Base-by-base conservation (phyloP, 2,329 filamentous ascomycete genomes). In the Xylaria arbuscula region DNA sequence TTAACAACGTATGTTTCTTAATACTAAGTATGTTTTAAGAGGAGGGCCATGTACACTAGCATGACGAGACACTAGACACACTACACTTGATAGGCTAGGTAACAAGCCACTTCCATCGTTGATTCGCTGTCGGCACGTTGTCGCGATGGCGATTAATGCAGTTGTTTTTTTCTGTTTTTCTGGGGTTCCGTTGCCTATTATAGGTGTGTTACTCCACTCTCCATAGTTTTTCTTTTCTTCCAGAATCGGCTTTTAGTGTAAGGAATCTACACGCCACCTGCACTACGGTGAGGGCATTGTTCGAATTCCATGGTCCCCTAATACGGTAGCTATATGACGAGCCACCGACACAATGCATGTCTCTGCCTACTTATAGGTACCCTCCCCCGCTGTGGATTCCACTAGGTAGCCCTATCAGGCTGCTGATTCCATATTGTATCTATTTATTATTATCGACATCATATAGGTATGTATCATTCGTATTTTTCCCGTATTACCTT, bases 111-210 rank as follows among this genome's bases (percentile, higher is more conserved):
- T 53, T 32, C 28, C 17, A 6, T 42, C 17, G 48, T 32, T 62
- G 53, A 53, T 59, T 57, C 55, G 47, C 32, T 47, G n/a, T 53
- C 19, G 42, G 47, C 58, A 47, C 47, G 58, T 17, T 66, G 58
- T 57, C 40, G 36, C 53, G 64, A 55, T 60, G 24, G 17, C 50
- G 63, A 58, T 64, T 17, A 51, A 53, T 38, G 50, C n/a, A 17
- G 22, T 19, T 3, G 47, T 63, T 63, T 59, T 48, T 45, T 45
- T 48, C 45, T 9, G 47, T 63, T 63, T 59, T 48, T 59, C 54
- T 59, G 64, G 59, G 19, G 51, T 58, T 36, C 19, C 47, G 59
- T 53, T 40, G 9, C 36, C 36, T 7, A 17, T 15, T 45, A 15
- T 17, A 15, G 5, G 17, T 17, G 17, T 13, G 3, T 17, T 47